A percentile compares a stretch with the other conserved stretches of the same genome.
Conservation (phyloP, 768 basidiomycete species). For the Mycena olivaceomarginata region DNA sequence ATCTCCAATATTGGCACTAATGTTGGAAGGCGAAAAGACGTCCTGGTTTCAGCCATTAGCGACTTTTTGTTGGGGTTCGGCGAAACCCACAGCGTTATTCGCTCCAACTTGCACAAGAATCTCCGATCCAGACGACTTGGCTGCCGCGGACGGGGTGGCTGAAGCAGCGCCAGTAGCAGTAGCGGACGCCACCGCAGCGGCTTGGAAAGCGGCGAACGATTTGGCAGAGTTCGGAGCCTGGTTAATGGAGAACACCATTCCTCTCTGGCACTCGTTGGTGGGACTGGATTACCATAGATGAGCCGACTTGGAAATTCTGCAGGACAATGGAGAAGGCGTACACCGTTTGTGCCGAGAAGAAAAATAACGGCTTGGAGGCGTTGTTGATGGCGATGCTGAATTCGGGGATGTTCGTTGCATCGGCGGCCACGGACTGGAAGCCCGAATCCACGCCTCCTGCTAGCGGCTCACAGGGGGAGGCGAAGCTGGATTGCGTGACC, state of each 20-base stretch:
- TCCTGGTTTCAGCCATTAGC: too few relatives aligned
- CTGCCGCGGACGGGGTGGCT: background rate
- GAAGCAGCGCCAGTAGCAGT: constrained; percentile 40
- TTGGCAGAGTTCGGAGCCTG: constrained; percentile 62
- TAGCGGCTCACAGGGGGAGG: constrained; percentile 45
- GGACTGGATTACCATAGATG: background rate
- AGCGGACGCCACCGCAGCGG: constrained; percentile 50
- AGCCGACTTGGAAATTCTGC: background rate
- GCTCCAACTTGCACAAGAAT: constrained; percentile 6
- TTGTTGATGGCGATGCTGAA: constrained; percentile 61
- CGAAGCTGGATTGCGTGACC: constrained; percentile 63
- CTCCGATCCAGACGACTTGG: background rate
- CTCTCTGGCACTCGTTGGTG: constrained; percentile 64
- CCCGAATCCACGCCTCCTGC: constrained; percentile 65
- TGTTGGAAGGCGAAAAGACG: too few relatives aligned
- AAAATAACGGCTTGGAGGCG: constrained; percentile 32
- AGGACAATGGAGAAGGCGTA: constrained; percentile 4
- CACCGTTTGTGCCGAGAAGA: background rate
- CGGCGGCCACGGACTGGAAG: constrained; percentile 61
- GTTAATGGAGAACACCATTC: constrained; percentile 77
- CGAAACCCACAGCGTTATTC: background rate
- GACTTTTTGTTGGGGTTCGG: background rate
- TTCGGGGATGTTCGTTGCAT: constrained; percentile 57
- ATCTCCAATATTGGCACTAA: too few relatives aligned
- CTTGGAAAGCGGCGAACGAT: constrained; percentile 63